Evolutionary conservation across 75 land plant species (phyloP).

Genomic region (Pinus taeda): DNA sequence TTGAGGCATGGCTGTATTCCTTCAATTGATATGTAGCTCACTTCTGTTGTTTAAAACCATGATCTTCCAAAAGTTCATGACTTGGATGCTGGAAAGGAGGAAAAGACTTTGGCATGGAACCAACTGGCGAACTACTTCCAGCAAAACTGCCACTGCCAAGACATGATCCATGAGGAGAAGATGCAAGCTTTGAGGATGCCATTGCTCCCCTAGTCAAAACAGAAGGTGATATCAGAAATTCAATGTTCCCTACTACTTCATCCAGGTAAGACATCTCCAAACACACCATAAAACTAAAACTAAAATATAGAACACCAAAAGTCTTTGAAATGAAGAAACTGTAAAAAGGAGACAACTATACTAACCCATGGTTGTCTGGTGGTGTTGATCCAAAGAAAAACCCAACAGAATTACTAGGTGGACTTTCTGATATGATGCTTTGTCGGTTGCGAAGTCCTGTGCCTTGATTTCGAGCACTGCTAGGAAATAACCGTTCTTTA

Average conservation of each 20-base stretch:
- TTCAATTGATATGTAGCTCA: slow-evolving; percentile 22
- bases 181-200: slow-evolving; percentile 52
- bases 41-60: slow-evolving; percentile 95
- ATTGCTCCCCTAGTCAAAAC: slow-evolving; percentile 1
- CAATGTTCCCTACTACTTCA: not conserved
- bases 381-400: slow-evolving; percentile 92
- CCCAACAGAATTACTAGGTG: slow-evolving; percentile 87
- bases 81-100: slow-evolving; percentile 98
- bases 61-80: slow-evolving; percentile 92
- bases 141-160: slow-evolving; percentile 33
- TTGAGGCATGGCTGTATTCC: not conserved
- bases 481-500: slow-evolving; percentile 76
- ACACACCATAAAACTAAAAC: not conserved
- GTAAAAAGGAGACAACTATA: not conserved
- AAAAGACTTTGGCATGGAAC: slow-evolving; percentile 87
- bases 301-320: not conserved
- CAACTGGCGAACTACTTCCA: slow-evolving; percentile 86
- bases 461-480: slow-evolving; percentile 47
- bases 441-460: slow-evolving; percentile 32
- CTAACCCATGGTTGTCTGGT: slow-evolving; percentile 84
- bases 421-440: slow-evolving; percentile 70
- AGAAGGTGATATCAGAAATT: not conserved
- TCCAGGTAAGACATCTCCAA: not conserved
- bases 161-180: slow-evolving; percentile 55
- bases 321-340: not conserved